These are phyloP conservation scores for Yamadazyma conglobata DNA, from an alignment of 1,139 yeast species.

Conservation along the genomic window DNA sequence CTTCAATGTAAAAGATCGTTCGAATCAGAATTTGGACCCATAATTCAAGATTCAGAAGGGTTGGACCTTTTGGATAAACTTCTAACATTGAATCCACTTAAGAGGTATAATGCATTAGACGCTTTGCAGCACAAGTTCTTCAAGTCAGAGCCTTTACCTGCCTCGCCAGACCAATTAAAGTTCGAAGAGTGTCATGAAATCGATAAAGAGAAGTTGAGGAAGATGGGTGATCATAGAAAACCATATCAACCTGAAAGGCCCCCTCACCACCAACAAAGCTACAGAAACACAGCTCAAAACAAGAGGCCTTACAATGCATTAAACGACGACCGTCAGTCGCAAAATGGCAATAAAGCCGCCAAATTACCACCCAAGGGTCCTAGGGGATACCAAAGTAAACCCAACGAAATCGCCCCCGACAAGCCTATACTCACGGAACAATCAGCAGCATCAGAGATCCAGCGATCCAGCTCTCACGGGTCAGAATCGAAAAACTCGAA, in stretches of 20 bases:
- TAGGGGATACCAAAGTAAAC: no score
- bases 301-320: not conserved
- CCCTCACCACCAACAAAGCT: not conserved
- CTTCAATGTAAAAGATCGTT: constrained; percentile 52
- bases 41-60: constrained; percentile 31
- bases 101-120: constrained; percentile 71
- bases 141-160: constrained; percentile 59
- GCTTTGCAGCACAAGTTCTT: constrained; percentile 76
- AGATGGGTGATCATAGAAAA: constrained; percentile 2
- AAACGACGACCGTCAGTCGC: no score
- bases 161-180: constrained; percentile 45
- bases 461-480: no score
- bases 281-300: not conserved
- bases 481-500: no score
- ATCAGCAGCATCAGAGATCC: no score
- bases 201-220: constrained; percentile 47
- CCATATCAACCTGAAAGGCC: constrained; percentile 1
- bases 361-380: no score
- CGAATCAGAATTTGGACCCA: constrained; percentile 37
- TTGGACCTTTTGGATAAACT: constrained; percentile 50
- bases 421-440: no score
- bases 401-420: no score
- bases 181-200: constrained; percentile 90
- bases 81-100: constrained; percentile 63
- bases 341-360: no score